These are phyloP conservation scores for Chlamydomonas applanata DNA, from an alignment of 139 green algal genomes.

Conservation along the genomic window DNA sequence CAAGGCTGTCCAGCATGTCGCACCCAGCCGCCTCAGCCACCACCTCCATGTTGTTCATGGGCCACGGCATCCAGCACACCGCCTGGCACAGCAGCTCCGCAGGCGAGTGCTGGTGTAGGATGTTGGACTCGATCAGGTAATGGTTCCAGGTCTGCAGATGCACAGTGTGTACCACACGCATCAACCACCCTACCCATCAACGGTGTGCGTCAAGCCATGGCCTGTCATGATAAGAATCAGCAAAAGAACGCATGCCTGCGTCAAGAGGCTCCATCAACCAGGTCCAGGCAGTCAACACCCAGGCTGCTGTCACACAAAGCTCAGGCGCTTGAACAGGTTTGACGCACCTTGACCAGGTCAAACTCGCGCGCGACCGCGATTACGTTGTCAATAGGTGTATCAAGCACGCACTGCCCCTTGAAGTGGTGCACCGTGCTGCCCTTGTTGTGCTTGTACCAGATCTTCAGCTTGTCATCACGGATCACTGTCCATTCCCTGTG, in stretches of 20 bases:
- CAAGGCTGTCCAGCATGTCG: slow-evolving; percentile 25
- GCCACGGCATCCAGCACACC: slow-evolving; percentile 32
- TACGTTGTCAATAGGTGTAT: slow-evolving; percentile 27
- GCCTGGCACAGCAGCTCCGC: not conserved
- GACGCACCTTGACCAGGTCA: slow-evolving; percentile 34
- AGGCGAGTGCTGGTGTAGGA: too few species aligned
- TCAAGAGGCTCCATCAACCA: too few species aligned
- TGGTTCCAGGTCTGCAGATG: slow-evolving; percentile 40
- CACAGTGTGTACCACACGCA: too few species aligned
- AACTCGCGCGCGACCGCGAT: slow-evolving; percentile 37
- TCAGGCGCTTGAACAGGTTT: too few species aligned
- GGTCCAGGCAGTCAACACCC: too few species aligned
- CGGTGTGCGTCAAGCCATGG: too few species aligned
- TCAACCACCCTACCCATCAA: too few species aligned
- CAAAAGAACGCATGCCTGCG: too few species aligned
- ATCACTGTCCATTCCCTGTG: not conserved
- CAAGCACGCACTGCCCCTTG: slow-evolving; percentile 18
- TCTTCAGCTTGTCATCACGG: slow-evolving; percentile 10
- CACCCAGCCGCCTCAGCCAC: slow-evolving; percentile 7
- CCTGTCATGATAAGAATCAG: too few species aligned
- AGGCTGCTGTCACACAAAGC: too few species aligned
- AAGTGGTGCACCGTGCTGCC: slow-evolving; percentile 30
- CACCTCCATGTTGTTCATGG: slow-evolving; percentile 25
- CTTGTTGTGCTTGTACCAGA: slow-evolving; percentile 23
- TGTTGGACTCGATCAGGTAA: slow-evolving; percentile 11